Evolutionary conservation across 2,329 filamentous ascomycete genomes (phyloP).

Genomic region (Pestalotiopsis sp.): DNA sequence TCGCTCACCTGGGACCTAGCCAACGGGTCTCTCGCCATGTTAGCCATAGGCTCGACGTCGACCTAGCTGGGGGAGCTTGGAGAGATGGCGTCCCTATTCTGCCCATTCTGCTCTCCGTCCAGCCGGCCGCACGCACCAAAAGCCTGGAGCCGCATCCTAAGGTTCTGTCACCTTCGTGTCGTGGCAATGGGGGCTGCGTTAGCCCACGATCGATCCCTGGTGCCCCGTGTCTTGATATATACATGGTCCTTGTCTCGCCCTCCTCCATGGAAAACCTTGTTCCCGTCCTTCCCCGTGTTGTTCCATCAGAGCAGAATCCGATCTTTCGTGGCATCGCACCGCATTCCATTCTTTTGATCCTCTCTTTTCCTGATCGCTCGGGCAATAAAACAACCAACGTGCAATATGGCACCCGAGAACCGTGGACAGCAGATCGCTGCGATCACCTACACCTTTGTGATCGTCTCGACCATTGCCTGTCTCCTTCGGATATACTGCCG

Average conservation of each 20-base stretch:
- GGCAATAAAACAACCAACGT: not conserved
- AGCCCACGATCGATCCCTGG: not conserved
- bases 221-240: not conserved
- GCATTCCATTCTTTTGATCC: not conserved
- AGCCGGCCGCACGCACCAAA: not conserved
- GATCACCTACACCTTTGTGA: slow-evolving; percentile 33
- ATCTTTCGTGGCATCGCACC: not conserved
- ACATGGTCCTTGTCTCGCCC: not conserved
- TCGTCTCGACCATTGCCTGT: slow-evolving; percentile 34
- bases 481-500: slow-evolving; percentile 34
- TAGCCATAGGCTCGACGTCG: not conserved
- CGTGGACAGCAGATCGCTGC: slow-evolving; percentile 28
- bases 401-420: slow-evolving; percentile 15
- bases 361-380: not conserved
- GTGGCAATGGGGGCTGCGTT: not conserved
- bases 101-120: not conserved
- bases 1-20: not conserved
- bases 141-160: not conserved
- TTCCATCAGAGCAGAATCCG: not conserved
- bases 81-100: not conserved
- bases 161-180: not conserved
- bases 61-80: not conserved
- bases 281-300: not conserved
- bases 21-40: not conserved
- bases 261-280: not conserved